Conservation (phyloP, 441 rosid species). For the Sinapis alba region DNA sequence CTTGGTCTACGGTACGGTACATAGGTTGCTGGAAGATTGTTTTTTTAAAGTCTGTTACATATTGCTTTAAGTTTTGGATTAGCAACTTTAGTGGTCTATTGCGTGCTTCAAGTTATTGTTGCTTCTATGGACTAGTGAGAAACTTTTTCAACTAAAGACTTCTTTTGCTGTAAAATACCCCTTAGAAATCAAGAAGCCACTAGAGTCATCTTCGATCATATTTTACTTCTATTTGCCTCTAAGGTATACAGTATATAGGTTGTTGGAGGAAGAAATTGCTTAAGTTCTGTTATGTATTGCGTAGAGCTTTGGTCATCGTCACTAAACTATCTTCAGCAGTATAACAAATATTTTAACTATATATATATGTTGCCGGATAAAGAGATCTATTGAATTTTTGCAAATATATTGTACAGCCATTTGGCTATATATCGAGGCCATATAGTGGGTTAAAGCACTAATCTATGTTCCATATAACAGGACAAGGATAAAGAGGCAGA, state of each 20-base stretch:
- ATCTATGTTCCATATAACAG: constrained; percentile 46
- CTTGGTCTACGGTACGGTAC: neutral
- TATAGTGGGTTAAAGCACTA: constrained; percentile 8
- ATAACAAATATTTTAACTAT: constrained; percentile 27
- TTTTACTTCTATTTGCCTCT: neutral
- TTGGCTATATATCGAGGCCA: neutral
- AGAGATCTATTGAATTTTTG: neutral
- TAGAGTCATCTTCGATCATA: neutral
- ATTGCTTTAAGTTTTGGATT: neutral
- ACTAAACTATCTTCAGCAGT: constrained; percentile 22
- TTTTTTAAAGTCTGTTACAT: neutral
- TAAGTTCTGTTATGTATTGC: neutral
- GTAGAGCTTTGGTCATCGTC: neutral
- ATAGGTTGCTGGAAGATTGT: neutral
- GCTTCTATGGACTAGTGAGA: neutral
- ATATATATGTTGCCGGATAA: neutral
- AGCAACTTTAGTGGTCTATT: neutral
- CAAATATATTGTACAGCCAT: constrained; percentile 1
- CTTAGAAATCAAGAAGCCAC: constrained; percentile 6
- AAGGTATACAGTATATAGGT: neutral
- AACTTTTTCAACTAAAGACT: neutral
- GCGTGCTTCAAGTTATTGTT: neutral
- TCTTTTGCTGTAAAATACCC: constrained; percentile 3
- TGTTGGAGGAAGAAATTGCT: neutral
- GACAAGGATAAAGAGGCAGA: constrained; percentile 38